Percentiles rank a stretch among this genome's conserved stretches.
Conservation (phyloP, 106 monocot species). For the Acorus gramineus region DNA sequence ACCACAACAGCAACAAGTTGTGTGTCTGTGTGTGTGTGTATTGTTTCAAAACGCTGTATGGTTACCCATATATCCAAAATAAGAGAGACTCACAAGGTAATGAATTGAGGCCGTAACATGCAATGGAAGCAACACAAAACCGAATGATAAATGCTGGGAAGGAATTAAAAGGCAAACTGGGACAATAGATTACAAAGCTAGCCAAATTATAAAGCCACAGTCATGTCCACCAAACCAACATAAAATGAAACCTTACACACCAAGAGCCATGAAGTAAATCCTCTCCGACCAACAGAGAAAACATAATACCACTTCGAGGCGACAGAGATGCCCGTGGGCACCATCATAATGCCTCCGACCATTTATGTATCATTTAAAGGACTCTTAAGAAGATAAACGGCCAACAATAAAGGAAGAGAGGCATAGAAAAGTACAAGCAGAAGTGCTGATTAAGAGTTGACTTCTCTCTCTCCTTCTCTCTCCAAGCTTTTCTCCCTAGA, state of each 20-base stretch:
- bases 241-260: conserved; percentile 15
- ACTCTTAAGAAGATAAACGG: conserved; percentile 6
- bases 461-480: not conserved
- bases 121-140: too few relatives aligned
- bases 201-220: conserved; percentile 8
- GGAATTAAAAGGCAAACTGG: not conserved
- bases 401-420: conserved; percentile 7
- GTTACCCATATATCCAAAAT: too few relatives aligned
- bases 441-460: not conserved
- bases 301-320: conserved; percentile 4
- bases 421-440: not conserved
- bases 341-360: conserved; percentile 9
- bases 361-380: not conserved
- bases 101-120: too few relatives aligned
- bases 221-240: conserved; percentile 16
- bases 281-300: conserved; percentile 8
- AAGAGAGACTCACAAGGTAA: too few relatives aligned
- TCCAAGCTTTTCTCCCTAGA: conserved; percentile 12
- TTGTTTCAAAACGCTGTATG: too few relatives aligned
- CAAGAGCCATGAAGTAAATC: conserved; percentile 16
- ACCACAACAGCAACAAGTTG: too few relatives aligned
- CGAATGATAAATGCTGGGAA: not conserved
- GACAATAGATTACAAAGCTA: not conserved
- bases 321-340: conserved; percentile 9
- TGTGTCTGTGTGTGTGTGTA: too few relatives aligned